Conservation (phyloP, 208 protist genomes). For the Leishmania martiniquensis region DNA sequence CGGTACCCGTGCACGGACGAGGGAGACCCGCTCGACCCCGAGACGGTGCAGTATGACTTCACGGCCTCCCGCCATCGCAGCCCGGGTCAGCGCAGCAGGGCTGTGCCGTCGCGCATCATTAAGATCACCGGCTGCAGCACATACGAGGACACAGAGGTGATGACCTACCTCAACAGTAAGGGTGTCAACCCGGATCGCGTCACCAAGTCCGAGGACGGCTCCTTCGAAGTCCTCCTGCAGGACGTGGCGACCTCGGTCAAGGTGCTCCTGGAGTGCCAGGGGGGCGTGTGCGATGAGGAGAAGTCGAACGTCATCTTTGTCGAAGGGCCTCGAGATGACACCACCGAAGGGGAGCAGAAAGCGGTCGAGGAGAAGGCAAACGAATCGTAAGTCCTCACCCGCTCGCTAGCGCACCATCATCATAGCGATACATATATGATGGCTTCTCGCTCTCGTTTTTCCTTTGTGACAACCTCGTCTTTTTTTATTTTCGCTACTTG, state of each 20-base stretch:
- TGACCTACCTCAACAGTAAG: conserved; percentile 84
- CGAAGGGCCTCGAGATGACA: conserved; percentile 53
- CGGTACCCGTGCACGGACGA: conserved; percentile 87
- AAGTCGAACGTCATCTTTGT: conserved; percentile 91
- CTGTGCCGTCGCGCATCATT: conserved; percentile 63
- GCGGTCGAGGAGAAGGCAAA: conserved; percentile 25
- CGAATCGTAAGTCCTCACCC: conserved; percentile 2
- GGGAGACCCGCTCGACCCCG: conserved; percentile 71
- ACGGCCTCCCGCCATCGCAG: conserved; percentile 88
- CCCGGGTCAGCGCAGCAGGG: conserved; percentile 82
- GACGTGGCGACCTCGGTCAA: conserved; percentile 76
- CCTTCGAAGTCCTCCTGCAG: conserved; percentile 71
- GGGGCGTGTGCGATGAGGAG: conserved; percentile 86
- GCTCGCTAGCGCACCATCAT: background rate
- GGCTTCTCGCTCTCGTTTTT: no score
- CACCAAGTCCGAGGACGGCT: conserved; percentile 75
- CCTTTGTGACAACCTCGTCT: no score
- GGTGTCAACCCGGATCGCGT: conserved; percentile 73
- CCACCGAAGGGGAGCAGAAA: conserved; percentile 11
- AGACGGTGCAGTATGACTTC: conserved; percentile 87
- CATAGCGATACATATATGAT: background rate
- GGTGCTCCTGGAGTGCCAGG: conserved; percentile 83
- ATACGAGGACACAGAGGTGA: conserved; percentile 81
- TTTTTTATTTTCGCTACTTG: background rate
- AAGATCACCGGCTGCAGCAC: conserved; percentile 81